Percentiles rank a stretch among this genome's conserved stretches.
Evolutionary conservation across 495 filamentous ascomycete species (phyloP).

Genomic region (Tuber magnatum): DNA sequence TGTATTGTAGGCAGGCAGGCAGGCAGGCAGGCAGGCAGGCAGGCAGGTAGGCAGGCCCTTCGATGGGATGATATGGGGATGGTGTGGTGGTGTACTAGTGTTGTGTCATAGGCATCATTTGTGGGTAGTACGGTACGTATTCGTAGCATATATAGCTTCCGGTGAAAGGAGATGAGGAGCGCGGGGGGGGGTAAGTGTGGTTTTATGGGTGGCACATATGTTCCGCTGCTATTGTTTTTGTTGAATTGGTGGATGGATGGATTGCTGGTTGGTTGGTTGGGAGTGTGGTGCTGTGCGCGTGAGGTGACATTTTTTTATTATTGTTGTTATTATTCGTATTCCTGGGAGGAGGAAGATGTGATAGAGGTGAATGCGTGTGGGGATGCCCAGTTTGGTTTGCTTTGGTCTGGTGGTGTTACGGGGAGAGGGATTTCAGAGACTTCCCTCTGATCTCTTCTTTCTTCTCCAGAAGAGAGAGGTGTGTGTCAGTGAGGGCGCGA

Average conservation of each 20-base stretch:
- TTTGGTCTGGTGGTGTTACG: not conserved
- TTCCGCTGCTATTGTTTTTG: not conserved
- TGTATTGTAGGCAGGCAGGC: not conserved
- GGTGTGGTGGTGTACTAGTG: not conserved
- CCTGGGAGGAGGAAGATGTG: not conserved
- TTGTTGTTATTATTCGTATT: not conserved
- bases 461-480: not conserved
- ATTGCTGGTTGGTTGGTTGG: not conserved
- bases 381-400: not conserved
- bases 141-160: not conserved
- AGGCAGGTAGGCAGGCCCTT: not conserved
- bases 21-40: not conserved
- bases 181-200: not conserved
- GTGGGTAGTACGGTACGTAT: not conserved
- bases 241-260: not conserved
- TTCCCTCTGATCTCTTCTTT: not conserved
- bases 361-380: not conserved
- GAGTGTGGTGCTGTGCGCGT: not conserved
- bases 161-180: not conserved
- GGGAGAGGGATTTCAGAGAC: not conserved
- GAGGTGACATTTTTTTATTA: not conserved
- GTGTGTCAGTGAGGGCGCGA: not conserved
- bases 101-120: not conserved
- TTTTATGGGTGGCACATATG: not conserved
- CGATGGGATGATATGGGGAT: slow-evolving; percentile 4